Evolutionary conservation across 805 yeast genomes (phyloP), one percentile per base, ranked within the genome.

Genomic region (Wickerhamiella parazyma): DNA sequence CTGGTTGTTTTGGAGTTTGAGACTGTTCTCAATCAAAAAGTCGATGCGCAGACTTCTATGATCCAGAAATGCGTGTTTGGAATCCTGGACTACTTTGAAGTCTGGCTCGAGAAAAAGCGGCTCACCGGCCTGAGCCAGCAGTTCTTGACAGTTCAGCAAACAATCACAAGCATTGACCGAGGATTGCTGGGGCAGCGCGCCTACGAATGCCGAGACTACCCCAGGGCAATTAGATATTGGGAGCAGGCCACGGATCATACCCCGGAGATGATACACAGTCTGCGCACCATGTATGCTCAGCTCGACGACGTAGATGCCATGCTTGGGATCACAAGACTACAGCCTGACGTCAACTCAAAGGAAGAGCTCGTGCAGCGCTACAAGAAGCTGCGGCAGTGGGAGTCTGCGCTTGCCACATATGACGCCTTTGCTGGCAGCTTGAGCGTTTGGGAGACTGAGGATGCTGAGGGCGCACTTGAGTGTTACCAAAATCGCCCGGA

Each of bases 231-330:
- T 6, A 65, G 87, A 42, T 85, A 84, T 57, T 66, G 83, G 54
- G 99, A 91, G 52, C 83, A 83, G 53, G 75, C 12, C 16, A n/a
- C 14, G 4, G 16, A 28, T 16, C 31, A 28, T 12, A 28, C 31
- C 6, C 31, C 31, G 3, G 31, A 28, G 31, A 28, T 28, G 31
- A 3, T 28, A 16, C 31, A 28, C 31, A n/a, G 12, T n/a, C 3
- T 28, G 6, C 31, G 31, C 16, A 16, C 10, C 16, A 28, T 28
- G 31, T 51, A 54, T 33, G 53, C 94, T 6, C 80, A 75, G 45
- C 75, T 91, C 39, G 89, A 85, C 53, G 98, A 93, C 55, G 70
- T 78, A 29, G 99, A 91, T 64, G 78, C 95, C 0, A 67, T 91
- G 25, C 87, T 82, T 56, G 99, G 98, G 18, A 75, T 84, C 4